Conservation (phyloP, 139 green algal genomes). For the Micractinium sp. region DNA sequence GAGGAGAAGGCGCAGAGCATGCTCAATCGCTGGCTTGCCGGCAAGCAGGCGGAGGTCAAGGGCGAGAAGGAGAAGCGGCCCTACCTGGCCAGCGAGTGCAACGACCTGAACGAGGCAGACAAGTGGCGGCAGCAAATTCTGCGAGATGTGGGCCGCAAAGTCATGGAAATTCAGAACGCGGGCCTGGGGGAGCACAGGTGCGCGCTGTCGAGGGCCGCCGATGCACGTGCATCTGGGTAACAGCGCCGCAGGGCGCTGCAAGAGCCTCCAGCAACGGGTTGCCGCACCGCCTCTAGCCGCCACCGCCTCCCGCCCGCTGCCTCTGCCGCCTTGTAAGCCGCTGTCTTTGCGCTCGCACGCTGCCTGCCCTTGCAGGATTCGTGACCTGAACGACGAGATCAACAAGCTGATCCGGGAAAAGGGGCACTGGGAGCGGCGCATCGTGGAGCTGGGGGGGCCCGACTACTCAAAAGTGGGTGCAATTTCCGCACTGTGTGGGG, state of each 20-base stretch:
- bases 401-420: conserved; percentile 99
- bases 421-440: conserved; percentile 95
- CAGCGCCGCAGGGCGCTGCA: not conserved
- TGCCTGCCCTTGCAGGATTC: conserved; percentile 69
- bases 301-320: not conserved
- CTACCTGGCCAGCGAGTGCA: conserved; percentile 90
- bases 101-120: conserved; percentile 94
- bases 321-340: not conserved
- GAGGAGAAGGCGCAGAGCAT: conserved; percentile 97
- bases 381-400: conserved; percentile 99
- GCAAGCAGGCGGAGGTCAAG: conserved; percentile 50
- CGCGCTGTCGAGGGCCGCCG: not conserved
- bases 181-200: conserved; percentile 94
- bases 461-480: conserved; percentile 87
- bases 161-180: conserved; percentile 99
- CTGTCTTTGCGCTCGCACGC: not conserved
- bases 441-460: conserved; percentile 95
- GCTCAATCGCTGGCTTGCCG: conserved; percentile 93
- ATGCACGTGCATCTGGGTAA: too few relatives aligned
- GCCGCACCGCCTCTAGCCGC: too few relatives aligned
- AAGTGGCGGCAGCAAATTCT: conserved; percentile 97
- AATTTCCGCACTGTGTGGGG: too few relatives aligned
- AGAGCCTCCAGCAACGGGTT: not conserved
- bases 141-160: conserved; percentile 94
- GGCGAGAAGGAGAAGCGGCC: conserved; percentile 79